These are phyloP conservation scores for Solanum hybrid DNA, from an alignment of 305 asterid species.

Conservation along the genomic window DNA sequence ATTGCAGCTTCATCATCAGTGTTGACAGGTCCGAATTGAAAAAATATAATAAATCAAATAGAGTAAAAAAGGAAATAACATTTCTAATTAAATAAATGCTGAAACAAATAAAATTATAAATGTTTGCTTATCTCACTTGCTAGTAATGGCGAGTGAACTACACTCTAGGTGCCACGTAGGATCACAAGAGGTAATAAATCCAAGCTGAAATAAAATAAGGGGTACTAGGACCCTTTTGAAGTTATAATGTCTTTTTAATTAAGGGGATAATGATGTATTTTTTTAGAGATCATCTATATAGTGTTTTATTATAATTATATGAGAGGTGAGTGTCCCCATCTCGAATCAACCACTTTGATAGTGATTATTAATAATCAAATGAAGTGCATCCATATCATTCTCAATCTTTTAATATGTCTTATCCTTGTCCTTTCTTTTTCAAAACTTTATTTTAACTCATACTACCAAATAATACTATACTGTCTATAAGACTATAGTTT, in stretches of 20 bases:
- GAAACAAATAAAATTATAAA: no score
- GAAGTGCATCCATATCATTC: conserved; percentile 1
- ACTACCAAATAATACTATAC: background rate
- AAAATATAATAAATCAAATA: background rate
- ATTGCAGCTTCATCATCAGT: background rate
- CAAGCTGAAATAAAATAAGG: no score
- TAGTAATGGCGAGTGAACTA: background rate
- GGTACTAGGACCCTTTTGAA: no score
- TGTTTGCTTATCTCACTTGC: no score
- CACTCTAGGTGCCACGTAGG: no score
- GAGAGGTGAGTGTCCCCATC: background rate
- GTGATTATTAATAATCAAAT: conserved; percentile 1
- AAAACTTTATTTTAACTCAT: conserved; percentile 1
- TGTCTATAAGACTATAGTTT: background rate
- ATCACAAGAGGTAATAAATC: no score
- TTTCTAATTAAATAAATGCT: no score
- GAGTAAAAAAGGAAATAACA: no score
- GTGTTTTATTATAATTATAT: background rate
- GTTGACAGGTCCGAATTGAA: background rate
- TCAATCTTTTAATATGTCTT: conserved; percentile 4
- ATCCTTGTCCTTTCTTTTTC: background rate
- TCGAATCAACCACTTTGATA: conserved; percentile 3
- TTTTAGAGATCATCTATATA: no score
- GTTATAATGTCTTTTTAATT: no score
- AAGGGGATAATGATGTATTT: no score